These are phyloP conservation scores for Dendrobium chrysotoxum DNA, from an alignment of 106 monocot species.

Conservation along the genomic window DNA sequence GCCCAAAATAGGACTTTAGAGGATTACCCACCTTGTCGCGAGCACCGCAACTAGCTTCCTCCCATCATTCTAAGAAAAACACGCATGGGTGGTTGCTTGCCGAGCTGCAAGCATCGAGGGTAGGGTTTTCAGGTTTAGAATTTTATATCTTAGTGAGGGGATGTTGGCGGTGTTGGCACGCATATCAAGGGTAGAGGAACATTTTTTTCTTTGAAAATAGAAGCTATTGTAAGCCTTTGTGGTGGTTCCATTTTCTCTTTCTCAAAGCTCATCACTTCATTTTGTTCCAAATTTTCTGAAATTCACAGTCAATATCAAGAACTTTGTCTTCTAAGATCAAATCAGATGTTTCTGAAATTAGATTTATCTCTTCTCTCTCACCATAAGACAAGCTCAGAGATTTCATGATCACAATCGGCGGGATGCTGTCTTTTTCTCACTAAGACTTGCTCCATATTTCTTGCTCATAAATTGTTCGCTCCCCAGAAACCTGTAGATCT, in stretches of 20 bases:
- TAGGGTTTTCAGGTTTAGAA: no score
- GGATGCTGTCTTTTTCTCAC: neutral
- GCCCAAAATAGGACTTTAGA: no score
- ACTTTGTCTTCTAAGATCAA: neutral
- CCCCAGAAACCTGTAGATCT: constrained; percentile 20
- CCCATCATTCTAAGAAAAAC: no score
- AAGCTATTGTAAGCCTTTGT: constrained; percentile 2
- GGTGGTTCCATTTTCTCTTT: neutral
- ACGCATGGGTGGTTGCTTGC: no score
- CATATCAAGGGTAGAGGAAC: no score
- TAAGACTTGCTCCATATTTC: neutral
- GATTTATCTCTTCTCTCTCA: neutral
- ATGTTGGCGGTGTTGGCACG: no score
- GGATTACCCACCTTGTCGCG: no score
- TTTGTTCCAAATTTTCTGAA: constrained; percentile 8
- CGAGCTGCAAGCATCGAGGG: no score
- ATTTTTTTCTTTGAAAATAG: no score
- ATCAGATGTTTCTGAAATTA: neutral
- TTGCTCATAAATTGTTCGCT: neutral
- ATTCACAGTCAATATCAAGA: neutral
- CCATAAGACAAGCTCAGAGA: constrained; percentile 5
- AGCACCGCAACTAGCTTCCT: no score
- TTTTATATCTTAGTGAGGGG: no score
- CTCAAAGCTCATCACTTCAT: neutral
- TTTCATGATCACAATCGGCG: constrained; percentile 31